Conservation (phyloP, 768 basidiomycete genomes). For the Lactifluus rugatus region DNA sequence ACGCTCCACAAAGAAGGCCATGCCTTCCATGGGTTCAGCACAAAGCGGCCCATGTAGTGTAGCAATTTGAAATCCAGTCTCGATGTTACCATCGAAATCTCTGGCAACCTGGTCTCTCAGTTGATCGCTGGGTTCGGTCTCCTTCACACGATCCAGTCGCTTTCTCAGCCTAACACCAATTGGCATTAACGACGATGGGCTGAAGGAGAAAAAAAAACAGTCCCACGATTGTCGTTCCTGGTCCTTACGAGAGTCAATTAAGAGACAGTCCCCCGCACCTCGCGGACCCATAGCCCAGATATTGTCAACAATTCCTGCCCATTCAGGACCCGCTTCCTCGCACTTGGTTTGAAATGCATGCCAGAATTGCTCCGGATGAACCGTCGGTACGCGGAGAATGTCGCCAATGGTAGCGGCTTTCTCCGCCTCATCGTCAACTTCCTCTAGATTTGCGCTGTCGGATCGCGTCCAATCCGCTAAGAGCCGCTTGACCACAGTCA, state of each 20-base stretch:
- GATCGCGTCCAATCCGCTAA: conserved; percentile 32
- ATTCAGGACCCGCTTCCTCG: conserved; percentile 61
- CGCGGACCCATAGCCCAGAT: conserved; percentile 94
- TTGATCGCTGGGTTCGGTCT: conserved; percentile 24
- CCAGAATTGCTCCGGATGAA: conserved; percentile 79
- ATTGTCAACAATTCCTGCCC: conserved; percentile 58
- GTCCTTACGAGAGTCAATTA: conserved; percentile 62
- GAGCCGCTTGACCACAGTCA: conserved; percentile 51
- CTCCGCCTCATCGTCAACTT: conserved; percentile 30
- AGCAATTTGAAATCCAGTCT: conserved; percentile 92
- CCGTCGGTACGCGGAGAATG: conserved; percentile 49
- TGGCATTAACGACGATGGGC: not conserved
- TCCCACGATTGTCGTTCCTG: conserved; percentile 47
- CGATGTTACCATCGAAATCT: conserved; percentile 79
- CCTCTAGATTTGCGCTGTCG: conserved; percentile 26
- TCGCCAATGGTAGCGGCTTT: conserved; percentile 46
- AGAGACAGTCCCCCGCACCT: conserved; percentile 72
- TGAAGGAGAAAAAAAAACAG: conserved; percentile 3
- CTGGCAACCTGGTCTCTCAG: conserved; percentile 18
- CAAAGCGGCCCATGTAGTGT: conserved; percentile 92
- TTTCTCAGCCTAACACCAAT: conserved; percentile 38
- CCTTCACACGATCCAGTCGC: conserved; percentile 34
- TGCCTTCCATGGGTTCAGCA: conserved; percentile 86
- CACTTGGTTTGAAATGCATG: conserved; percentile 51
- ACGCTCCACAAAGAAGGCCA: conserved; percentile 83